These are phyloP conservation scores for Raphanus raphanistrum DNA, from an alignment of 345 rosid genomes.

Conservation along the genomic window DNA sequence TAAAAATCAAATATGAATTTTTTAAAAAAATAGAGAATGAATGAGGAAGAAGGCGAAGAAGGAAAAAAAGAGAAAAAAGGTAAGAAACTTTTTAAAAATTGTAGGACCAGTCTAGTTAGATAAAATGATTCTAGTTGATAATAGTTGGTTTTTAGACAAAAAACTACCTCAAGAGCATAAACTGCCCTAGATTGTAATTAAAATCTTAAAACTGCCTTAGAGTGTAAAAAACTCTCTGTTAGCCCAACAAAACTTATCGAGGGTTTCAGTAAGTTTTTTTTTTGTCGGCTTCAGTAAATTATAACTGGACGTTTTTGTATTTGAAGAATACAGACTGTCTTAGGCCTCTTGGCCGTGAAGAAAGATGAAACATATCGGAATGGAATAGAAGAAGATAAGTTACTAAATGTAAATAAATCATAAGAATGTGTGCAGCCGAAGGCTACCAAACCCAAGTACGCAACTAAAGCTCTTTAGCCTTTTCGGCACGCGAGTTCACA, in stretches of 20 bases:
- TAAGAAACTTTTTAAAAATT: too few relatives aligned
- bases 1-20: too few relatives aligned
- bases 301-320: not conserved
- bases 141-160: too few relatives aligned
- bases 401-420: conserved; percentile 16
- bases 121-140: too few relatives aligned
- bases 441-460: conserved; percentile 14
- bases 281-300: not conserved
- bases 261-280: not conserved
- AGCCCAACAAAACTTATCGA: not conserved
- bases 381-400: conserved; percentile 6
- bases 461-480: conserved; percentile 31
- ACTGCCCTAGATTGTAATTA: too few relatives aligned
- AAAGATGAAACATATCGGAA: not conserved
- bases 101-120: too few relatives aligned
- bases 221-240: too few relatives aligned
- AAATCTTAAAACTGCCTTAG: too few relatives aligned
- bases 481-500: conserved; percentile 41
- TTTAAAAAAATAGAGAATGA: too few relatives aligned
- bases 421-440: conserved; percentile 37
- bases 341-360: conserved; percentile 7
- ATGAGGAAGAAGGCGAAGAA: too few relatives aligned
- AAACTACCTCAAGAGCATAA: too few relatives aligned
- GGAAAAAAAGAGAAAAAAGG: too few relatives aligned
- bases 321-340: not conserved